Evolutionary conservation across 768 basidiomycete species (phyloP), one percentile per base, ranked within the genome.

Genomic region (Lyophyllum atratum): DNA sequence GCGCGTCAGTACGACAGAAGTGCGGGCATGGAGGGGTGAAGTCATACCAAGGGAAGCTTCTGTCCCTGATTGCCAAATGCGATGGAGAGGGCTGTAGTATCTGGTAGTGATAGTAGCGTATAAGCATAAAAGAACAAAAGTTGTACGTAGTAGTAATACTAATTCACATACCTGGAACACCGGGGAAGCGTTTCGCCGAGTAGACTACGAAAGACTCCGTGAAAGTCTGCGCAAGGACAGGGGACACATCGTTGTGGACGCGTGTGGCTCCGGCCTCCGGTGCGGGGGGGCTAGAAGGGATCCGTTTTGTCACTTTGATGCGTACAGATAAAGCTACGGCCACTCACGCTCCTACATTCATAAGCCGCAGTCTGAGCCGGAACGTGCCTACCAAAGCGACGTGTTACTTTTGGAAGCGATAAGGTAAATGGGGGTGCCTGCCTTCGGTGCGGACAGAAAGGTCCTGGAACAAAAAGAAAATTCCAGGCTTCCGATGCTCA

Each of bases 401-500:
- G 49, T 43, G 46, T 42, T 34, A 59, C 54, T 40, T 48, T 49
- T 50, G 51, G 46, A 55, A 29, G 61, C 26, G 26, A 22, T 37
- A 25, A 45, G 45, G 42, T 44, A 52, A 34, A 40, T 19, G 17
- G 59, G 62, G 39, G 17, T 58, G 67, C 72, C 43, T 43, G 89
- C 92, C 92, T 83, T 98, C 95, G 19, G 92, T 95, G 55, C 95
- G 84, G 47, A 98, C 90, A 45, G 92, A 94, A 51, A 98, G 74
- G 74, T 97, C 95, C 70, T 94, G 93, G 75, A 95, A 93, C 59
- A 97, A 86, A 76, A 97, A 98, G 73, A 93, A 98, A 60, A 97
- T 89, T 7, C 95, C 95, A 49, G 84, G 81, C 59, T 87, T 86
- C 59, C 90, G 87, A 70, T 94, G 85, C 67, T 93, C 91, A 68